Evolutionary conservation across 2,329 filamentous ascomycete species (phyloP), one percentile per base, ranked within the genome.

Genomic region (Sarocladium brachiariae): DNA sequence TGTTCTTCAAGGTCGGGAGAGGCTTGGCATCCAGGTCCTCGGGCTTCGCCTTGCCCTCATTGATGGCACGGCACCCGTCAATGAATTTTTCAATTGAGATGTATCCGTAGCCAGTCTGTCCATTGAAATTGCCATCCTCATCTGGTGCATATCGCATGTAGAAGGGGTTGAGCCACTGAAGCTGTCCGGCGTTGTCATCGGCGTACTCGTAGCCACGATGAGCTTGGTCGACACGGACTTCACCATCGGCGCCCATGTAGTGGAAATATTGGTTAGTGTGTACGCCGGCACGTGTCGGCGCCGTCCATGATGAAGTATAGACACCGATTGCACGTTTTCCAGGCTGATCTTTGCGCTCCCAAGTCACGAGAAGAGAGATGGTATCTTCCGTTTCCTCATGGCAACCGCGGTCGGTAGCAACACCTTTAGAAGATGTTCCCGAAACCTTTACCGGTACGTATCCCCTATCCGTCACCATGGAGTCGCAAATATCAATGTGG

Each of bases 201-300:
- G 91, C 89, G 10, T 96, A 86, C 62, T 96, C 90, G 70, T 96
- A 96, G 45, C 91, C 91, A 50, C 91, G 81, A 76, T 95, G 95
- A 39, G 90, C 91, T 71, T 96, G 92, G 72, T 96, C 89, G 61
- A 95, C 81, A 53, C 88, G 82, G 60, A 96, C 83, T 71, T 96
- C 91, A 56, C 91, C 91, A 51, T 84, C 81, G 53, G 81, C 79
- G 2, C 81, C 91, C 72, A 96, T 85, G 72, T 93, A 96, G 70
- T 96, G 91, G 75, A 96, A 96, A 71, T 96, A 93, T 72, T 96
- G 91, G 67, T 95, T 95, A 2, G 86, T 92, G 71, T 96, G 92
- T n/a, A 96, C 90, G 47, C 92, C 91, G 0, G 91, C 91, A 61
- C 85, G 87, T 65, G 95, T 87, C 11, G 92, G 91, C 6, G 92